Base-by-base conservation (phyloP, 768 basidiomycete species). In the Lactarius psammicola region DNA sequence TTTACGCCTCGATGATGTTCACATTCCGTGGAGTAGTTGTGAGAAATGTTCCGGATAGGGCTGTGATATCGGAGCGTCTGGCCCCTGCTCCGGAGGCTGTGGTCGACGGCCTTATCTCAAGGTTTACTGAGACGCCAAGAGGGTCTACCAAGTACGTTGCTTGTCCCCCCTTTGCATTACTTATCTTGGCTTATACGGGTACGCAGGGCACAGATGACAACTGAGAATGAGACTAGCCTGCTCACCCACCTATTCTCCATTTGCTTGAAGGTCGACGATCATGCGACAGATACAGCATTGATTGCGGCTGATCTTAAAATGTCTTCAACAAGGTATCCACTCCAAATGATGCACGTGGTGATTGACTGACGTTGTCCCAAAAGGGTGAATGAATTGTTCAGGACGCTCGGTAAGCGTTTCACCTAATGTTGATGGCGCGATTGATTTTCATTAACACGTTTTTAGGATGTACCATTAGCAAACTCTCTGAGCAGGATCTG, bases 1-100 rank as follows among this genome's bases (percentile, higher is more conserved):
- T 88, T 64, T 95, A 94, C 77, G 87, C 96, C 68, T 86, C 94
- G 1, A 78, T 84, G n/a, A 87, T 98, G 83, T 78, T 95, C 65
- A 78, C 82, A 10, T 90, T 95, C 77, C 82, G 84, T 54, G 79
- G 80, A 68, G 72, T 80, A 0, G 76, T 81, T 2, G 59, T 30
- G 23, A 63, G 8, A 70, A 73, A 33, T 69, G 76, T 75, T 68
- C 84, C 71, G 74, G 77, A 84, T 53, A 84, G 86, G 70, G 80
- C 83, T 13, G 77, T 78, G 17, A 63, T 91, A 9, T 78, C 81
- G 46, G 84, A 88, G 55, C 82, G 82, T 64, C 77, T 96, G 63
- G 71, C 80, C 0, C 75, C 77, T 3, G 80, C 92, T 1, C 89
- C 93, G 3, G 77, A 77, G 17, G 78, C 85, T 55, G 79, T 96